Evolutionary conservation across 2,329 filamentous ascomycete species (phyloP).

Genomic region (Fusarium abutilonis): DNA sequence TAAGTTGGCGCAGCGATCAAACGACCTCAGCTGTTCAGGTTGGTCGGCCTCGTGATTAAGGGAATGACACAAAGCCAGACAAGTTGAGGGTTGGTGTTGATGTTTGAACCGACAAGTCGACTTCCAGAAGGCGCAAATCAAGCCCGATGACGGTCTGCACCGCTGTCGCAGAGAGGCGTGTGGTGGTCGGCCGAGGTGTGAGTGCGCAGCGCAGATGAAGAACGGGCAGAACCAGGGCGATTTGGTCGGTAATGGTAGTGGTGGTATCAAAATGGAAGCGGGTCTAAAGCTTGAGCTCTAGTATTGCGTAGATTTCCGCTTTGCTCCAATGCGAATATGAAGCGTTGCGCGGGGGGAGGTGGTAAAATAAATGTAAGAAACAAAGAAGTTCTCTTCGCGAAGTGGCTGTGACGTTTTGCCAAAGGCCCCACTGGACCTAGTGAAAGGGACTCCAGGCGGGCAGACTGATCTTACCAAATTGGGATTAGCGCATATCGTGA

Average conservation of each 20-base stretch:
- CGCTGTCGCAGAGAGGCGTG: conserved; percentile 7
- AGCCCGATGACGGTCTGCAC: conserved; percentile 1
- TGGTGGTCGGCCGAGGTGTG: conserved; percentile 14
- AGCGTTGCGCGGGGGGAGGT: conserved; percentile 5
- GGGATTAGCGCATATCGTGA: conserved; percentile 22
- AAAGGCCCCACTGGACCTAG: conserved; percentile 33
- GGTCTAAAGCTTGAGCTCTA: not conserved
- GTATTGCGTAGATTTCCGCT: not conserved
- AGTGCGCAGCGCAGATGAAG: conserved; percentile 7
- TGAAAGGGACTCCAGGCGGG: conserved; percentile 11
- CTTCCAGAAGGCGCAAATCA: not conserved
- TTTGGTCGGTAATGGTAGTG: conserved; percentile 4
- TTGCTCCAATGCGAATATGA: conserved; percentile 9
- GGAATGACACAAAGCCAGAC: not conserved
- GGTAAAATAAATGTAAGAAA: conserved; percentile 15
- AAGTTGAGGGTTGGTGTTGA: not conserved
- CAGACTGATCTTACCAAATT: conserved; percentile 30
- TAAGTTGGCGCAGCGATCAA: conserved; percentile 5
- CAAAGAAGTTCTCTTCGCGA: conserved; percentile 34
- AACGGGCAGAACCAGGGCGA: conserved; percentile 9
- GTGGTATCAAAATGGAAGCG: conserved; percentile 1
- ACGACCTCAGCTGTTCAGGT: conserved; percentile 2
- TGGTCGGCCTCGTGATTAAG: conserved; percentile 5
- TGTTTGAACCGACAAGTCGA: not conserved
- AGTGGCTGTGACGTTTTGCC: conserved; percentile 41